These are phyloP conservation scores for Xylaria castorea DNA, from an alignment of 495 filamentous ascomycete genomes.

Conservation along the genomic window DNA sequence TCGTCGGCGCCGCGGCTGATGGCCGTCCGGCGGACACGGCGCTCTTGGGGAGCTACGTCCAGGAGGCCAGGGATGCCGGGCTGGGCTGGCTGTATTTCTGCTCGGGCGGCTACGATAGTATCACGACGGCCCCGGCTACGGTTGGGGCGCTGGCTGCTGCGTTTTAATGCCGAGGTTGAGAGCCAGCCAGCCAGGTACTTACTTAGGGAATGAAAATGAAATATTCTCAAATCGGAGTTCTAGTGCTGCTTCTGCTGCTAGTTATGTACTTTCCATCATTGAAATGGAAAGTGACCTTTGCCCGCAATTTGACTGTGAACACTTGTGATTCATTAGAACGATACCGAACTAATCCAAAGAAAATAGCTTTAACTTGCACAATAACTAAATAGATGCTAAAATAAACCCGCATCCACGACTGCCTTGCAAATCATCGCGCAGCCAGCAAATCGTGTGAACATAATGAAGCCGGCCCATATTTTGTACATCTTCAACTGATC, in stretches of 20 bases:
- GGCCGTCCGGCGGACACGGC: conserved; percentile 9
- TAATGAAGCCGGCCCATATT: neutral
- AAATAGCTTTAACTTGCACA: neutral
- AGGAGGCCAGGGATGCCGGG: conserved; percentile 6
- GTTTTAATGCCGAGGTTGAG: neutral
- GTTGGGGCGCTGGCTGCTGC: conserved; percentile 21
- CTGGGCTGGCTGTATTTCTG: conserved; percentile 29
- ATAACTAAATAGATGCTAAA: conserved; percentile 1
- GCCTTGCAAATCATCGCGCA: neutral
- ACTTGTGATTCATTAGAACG: neutral
- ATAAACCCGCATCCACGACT: neutral
- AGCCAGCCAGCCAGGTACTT: neutral
- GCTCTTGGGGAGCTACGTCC: conserved; percentile 12
- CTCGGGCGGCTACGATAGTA: conserved; percentile 24
- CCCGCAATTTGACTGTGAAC: neutral
- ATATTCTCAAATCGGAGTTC: neutral
- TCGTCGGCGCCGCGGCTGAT: conserved; percentile 1
- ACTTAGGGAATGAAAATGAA: neutral
- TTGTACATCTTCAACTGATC: conserved; percentile 10
- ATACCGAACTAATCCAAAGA: neutral
- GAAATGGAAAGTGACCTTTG: neutral
- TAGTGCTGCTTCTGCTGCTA: neutral
- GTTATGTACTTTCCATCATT: neutral
- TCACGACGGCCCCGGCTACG: conserved; percentile 22
- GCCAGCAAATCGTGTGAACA: neutral